Base-by-base conservation (phyloP, 768 basidiomycete species). In the Termitomyces sp. region DNA sequence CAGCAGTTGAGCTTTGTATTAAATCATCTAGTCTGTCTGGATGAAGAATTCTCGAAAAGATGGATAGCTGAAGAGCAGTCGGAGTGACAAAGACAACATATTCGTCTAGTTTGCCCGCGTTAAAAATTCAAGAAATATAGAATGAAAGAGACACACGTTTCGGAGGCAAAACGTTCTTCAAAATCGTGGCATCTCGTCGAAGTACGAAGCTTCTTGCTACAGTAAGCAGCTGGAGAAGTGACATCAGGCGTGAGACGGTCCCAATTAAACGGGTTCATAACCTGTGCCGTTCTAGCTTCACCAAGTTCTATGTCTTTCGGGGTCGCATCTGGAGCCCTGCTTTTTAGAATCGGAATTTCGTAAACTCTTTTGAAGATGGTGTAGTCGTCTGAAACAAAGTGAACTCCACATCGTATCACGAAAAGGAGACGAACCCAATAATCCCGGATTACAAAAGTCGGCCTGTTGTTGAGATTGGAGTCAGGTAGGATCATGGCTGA, bases 51-150 rank as follows among this genome's bases (percentile, higher is more conserved):
- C 79, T 84, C 10, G 77, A 74, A 65, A 94, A 93, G 64, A 98
- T 87, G 13, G 82, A 76, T 6, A 91, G 70, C 64, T 99, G 96
- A 18, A 97, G 73, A n/a, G 72, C 49, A 0, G 94, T 94, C 0
- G 97, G 96, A 5, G 86, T 86, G 31, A 97, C 79, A 69, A 98
- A 98, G n/a, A 98, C 86, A n/a, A 96, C 90, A 67, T 96, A 98
- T 84, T 99, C 97, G 67, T 91, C 96, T 98, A 61, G 8, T 48
- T 18, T 44, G 13, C 36, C 50, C 9, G 39, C 22, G 22, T 60
- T 29, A 58, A 26, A 39, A 20, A 24, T 18, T 29, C 16, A 7
- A 26, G 12, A 42, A 29, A 37, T 54, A 29, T 34, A 36, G 31
- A 18, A 48, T 20, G 34, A 32, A 27, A 26, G 13, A 44, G 6